phyloP scores from a whole-genome alignment of 805 yeast species.

The Wickerhamiella azyma region DNA sequence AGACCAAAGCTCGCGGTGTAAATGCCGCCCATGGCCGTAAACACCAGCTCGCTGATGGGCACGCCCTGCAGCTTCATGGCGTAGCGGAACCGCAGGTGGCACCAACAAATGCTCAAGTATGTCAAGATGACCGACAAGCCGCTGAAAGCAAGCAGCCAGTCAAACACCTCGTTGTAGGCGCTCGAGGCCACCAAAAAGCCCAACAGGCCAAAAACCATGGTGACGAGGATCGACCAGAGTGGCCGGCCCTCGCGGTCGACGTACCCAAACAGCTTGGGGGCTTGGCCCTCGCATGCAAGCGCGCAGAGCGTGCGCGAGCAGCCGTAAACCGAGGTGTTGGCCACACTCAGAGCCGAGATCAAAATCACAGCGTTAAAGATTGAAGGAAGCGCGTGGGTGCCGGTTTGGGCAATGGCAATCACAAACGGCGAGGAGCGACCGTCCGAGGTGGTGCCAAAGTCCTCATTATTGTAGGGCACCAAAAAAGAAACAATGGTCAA shows the following conservation, averaged over 20 bases:
- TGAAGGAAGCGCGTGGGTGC: constrained; percentile 49
- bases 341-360: constrained; percentile 55
- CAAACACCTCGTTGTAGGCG: constrained; percentile 41
- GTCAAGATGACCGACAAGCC: constrained; percentile 50
- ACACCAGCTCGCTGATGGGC: constrained; percentile 47
- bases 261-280: constrained; percentile 45
- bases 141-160: constrained; percentile 53
- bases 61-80: constrained; percentile 54
- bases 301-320: constrained; percentile 54
- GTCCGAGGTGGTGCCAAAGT: constrained; percentile 35
- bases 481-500: constrained; percentile 43
- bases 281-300: constrained; percentile 48
- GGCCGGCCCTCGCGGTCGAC: constrained; percentile 61
- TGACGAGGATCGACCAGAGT: constrained; percentile 38
- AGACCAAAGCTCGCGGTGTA: constrained; percentile 50
- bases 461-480: constrained; percentile 41
- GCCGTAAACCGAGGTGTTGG: constrained; percentile 58
- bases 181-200: constrained; percentile 45
- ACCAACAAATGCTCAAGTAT: constrained; percentile 47
- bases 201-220: constrained; percentile 41
- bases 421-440: constrained; percentile 73
- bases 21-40: constrained; percentile 48
- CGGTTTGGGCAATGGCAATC: constrained; percentile 51
- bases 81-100: constrained; percentile 50
- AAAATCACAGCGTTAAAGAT: constrained; percentile 57